Conservation (phyloP, 148 eudicot species). For the Vaccinium macrocarpon region DNA sequence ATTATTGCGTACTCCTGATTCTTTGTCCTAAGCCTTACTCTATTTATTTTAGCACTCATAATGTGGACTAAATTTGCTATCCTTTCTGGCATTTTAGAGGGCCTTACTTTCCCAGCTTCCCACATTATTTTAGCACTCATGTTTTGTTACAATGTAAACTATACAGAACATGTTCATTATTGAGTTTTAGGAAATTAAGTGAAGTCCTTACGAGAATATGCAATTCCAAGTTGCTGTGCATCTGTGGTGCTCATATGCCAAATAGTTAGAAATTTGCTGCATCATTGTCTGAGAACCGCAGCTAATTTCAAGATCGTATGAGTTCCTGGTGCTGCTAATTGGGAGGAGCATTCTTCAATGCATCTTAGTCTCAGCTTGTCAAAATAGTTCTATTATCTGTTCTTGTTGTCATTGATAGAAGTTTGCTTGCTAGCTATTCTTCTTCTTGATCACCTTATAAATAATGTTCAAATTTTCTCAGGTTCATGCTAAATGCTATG, state of each 20-base stretch:
- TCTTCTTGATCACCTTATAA: slow-evolving; percentile 11
- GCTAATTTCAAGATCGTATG: not conserved
- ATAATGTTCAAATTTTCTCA: slow-evolving; percentile 21
- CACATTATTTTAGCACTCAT: not conserved
- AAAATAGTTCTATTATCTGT: not conserved
- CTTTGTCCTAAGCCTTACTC: not conserved
- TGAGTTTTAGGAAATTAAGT: not conserved
- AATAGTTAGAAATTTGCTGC: not conserved
- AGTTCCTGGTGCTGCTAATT: slow-evolving; percentile 12
- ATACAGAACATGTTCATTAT: not conserved
- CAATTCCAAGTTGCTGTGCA: not conserved
- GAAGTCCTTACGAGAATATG: not conserved
- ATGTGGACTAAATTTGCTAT: not conserved
- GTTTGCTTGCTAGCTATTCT: slow-evolving; percentile 10
- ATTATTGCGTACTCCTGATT: not conserved
- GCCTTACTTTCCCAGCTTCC: not conserved
- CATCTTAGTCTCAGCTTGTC: not conserved
- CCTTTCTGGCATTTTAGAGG: not conserved
- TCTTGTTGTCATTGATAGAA: not conserved
- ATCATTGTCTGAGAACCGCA: not conserved
- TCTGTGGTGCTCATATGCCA: not conserved
- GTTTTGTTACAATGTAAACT: not conserved
- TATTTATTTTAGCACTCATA: not conserved
- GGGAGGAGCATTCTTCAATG: slow-evolving; percentile 8
- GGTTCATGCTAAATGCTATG: slow-evolving; percentile 99